A percentile compares a stretch with the other conserved stretches of the same genome.
Evolutionary conservation across 192 early-diverging fungal species (phyloP).

Genomic region (Piromyces sp.): DNA sequence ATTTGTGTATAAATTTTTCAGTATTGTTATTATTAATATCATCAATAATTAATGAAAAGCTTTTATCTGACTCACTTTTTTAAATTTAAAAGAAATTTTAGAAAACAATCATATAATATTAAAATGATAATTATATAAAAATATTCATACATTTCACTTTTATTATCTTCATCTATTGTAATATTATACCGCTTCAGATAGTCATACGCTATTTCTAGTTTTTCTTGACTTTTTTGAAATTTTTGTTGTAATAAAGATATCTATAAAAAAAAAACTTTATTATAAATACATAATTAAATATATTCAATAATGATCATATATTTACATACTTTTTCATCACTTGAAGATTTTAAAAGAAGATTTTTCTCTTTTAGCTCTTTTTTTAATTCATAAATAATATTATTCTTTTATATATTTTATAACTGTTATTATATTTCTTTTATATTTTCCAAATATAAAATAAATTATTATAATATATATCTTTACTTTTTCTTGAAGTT

Average conservation of each 20-base stretch:
- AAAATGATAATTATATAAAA: no score
- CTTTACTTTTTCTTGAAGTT: neutral
- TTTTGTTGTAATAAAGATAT: neutral
- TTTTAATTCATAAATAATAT: neutral
- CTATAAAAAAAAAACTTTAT: no score
- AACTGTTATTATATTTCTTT: no score
- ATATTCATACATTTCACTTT: neutral
- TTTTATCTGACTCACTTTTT: neutral
- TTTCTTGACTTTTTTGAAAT: neutral
- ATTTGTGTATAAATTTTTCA: neutral
- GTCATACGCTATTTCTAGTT: neutral
- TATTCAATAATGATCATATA: no score
- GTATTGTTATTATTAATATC: neutral
- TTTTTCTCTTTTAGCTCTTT: neutral
- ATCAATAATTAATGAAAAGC: neutral
- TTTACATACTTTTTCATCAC: neutral
- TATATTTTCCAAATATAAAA: no score
- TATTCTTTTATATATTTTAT: no score
- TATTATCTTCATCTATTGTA: neutral
- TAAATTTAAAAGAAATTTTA: no score
- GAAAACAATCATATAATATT: no score
- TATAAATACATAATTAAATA: no score
- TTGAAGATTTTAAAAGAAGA: neutral
- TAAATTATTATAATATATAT: no score
- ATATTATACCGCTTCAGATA: neutral